Base-by-base conservation (phyloP, 371 early-diverging fungal genomes). In the Thermomucor indicae-seudaticae region DNA sequence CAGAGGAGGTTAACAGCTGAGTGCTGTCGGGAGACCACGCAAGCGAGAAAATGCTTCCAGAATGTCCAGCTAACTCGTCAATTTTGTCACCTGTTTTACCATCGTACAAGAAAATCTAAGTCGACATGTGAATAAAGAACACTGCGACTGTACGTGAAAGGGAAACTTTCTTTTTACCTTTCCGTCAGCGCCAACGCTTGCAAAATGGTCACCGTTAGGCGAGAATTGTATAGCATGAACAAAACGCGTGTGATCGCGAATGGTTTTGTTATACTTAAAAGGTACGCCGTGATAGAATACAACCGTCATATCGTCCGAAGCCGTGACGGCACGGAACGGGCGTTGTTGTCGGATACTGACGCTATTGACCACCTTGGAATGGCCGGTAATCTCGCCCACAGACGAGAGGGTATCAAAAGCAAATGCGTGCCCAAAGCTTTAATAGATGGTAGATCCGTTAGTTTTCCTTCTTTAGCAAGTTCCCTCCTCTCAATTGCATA, bases 211-310 rank as follows among this genome's bases (percentile, higher is more conserved):
- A 45, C 94, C 95, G 47, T 78, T 77, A 17, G 91, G 92, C n/a
- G 92, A 85, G 52, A 84, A 98, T 43, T 84, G 73, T 20, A 93
- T 96, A 46, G 85, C 81, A 39, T 93, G 84, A 4, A 98, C 92
- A 66, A 95, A 96, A 6, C 93, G 83, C 1, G 87, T 71, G 67
- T 97, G 97, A 55, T 85, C 89, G 28, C 65, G 67, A 48, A 93
- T 83, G 22, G 83, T 64, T 57, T 76, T 82, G 55, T 76, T 67
- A 62, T 81, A 89, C 55, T 86, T 90, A 76, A 85, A 98, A 3
- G 98, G 98, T 14, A 92, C 88, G 6, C 97, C 97, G 51, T 85
- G 78, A 61, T 86, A 95, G 57, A 96, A 95, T 34, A 88, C 85
- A 10, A 96, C 88, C 0, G 87, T 85, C 66, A 80, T 79, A 71